A percentile compares a stretch with the other conserved stretches of the same genome.
These are phyloP conservation scores for Ustilago xerochloae DNA, from an alignment of 1,284 basidiomycete species.

Conservation along the genomic window DNA sequence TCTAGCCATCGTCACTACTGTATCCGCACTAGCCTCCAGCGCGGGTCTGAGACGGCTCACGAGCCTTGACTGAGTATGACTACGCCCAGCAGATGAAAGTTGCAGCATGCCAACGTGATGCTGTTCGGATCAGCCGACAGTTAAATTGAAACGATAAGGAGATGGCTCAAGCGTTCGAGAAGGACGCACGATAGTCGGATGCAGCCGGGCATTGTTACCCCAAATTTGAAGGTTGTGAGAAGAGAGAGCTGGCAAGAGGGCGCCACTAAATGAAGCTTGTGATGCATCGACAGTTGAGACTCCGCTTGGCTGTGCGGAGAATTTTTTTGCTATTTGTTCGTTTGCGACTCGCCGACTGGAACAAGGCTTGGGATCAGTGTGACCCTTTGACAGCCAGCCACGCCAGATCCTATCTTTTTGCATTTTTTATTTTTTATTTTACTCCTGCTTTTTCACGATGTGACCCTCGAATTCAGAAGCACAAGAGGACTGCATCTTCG, in stretches of 20 bases:
- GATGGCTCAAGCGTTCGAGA: background rate
- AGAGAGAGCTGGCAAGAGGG: background rate
- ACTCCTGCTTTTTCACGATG: background rate
- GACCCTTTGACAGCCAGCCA: too few relatives aligned
- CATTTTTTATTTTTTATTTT: background rate
- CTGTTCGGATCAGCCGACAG: background rate
- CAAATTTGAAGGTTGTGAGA: background rate
- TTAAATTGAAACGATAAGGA: background rate
- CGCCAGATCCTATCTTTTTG: too few relatives aligned
- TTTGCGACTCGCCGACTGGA: too few relatives aligned
- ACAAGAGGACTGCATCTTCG: too few relatives aligned
- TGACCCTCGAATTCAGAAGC: constrained; percentile 1
- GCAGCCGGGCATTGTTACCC: constrained; percentile 2
- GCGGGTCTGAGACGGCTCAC: too few relatives aligned
- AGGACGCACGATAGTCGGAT: background rate
- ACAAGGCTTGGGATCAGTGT: too few relatives aligned
- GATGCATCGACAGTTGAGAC: background rate
- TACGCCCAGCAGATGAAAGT: background rate
- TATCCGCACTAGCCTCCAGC: too few relatives aligned
- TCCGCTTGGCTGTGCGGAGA: constrained; percentile 6
- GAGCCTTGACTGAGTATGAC: too few relatives aligned
- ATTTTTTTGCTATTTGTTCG: background rate
- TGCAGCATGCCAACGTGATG: background rate
- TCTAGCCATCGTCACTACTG: background rate
- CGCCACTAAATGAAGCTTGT: constrained; percentile 3